Base-by-base conservation (phyloP, 139 green algal species). In the Micractinium conductrix region DNA sequence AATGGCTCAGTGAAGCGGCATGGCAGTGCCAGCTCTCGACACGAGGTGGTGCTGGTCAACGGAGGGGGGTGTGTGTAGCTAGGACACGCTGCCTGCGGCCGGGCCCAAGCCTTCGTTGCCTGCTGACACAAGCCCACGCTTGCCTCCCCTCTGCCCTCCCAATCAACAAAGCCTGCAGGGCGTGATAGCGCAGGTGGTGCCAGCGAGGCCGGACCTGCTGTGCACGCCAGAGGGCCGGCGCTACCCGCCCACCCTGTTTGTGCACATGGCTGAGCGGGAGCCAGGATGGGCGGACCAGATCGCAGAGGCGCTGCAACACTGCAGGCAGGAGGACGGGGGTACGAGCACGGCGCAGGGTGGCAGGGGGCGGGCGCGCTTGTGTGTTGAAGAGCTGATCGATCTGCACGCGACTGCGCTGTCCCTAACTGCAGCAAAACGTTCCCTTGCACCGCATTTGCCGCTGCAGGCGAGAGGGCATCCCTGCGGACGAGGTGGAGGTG, bases 231-330 rank as follows among this genome's bases (percentile, higher is more conserved):
- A 75, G 2, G 79, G 45, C 30, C 79, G 87, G 24, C 71, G 43
- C 70, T 94, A 90, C 79, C 93, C 93, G 5, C 92, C 92, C 5
- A 86, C 87, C 14, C 30, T 91, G 33, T 92, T 94, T 74, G 80
- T 94, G 33, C 91, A 95, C 86, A 96, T 96, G 93, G 80, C 88
- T 9, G 35, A 68, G 74, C 84, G 86, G 0, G 91, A 95, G 84
- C 42, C 62, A 19, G 75, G 71, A 42, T 92, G 83, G 2, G 81
- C 78, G 1, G 42, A 35, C 16, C 43, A 78, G 33, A 88, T 95
- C 24, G n/a, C n/a, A 12, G 35, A 48, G 17, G 78, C 91, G 45
- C 24, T 68, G 24, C 19, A 68, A 8, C 35, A 37, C 60, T 68
- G 60, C 60, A 68, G 60, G 60, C 26, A 35, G 26, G 60, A 10